These are phyloP conservation scores for Castanea mollissima DNA, from an alignment of 306 rosid species.

Conservation along the genomic window DNA sequence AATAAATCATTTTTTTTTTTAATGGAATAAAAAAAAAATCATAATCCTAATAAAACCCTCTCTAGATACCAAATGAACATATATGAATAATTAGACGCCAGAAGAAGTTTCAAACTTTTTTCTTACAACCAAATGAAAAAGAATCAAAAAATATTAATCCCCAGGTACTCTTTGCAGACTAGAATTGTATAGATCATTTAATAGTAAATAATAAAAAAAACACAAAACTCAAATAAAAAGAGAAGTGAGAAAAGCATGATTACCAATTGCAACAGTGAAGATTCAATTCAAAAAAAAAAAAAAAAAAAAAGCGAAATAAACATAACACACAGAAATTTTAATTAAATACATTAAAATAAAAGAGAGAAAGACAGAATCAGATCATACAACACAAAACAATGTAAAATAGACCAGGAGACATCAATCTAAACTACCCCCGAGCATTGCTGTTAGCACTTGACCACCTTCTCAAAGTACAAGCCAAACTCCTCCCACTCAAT, in stretches of 20 bases:
- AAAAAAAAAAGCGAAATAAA: slow-evolving; percentile 25
- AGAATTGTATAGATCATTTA: background rate
- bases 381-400: slow-evolving; percentile 40
- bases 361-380: slow-evolving; percentile 45
- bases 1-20: no score
- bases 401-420: slow-evolving; percentile 35
- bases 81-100: no score
- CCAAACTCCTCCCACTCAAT: slow-evolving; percentile 61
- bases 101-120: no score
- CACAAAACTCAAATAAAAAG: background rate
- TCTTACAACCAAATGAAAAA: no score
- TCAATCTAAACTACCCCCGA: slow-evolving; percentile 47
- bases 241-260: slow-evolving; percentile 11
- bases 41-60: no score
- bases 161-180: background rate
- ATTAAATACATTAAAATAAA: slow-evolving; percentile 26
- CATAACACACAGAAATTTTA: slow-evolving; percentile 53
- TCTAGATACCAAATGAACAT: no score
- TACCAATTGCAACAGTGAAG: slow-evolving; percentile 44
- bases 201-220: background rate
- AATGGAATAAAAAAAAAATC: no score
- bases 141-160: background rate
- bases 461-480: slow-evolving; percentile 85
- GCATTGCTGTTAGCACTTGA: slow-evolving; percentile 56
- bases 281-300: slow-evolving; percentile 47